These are phyloP conservation scores for Yamadazyma dendronema DNA, from an alignment of 1,139 yeast species.

Conservation along the genomic window DNA sequence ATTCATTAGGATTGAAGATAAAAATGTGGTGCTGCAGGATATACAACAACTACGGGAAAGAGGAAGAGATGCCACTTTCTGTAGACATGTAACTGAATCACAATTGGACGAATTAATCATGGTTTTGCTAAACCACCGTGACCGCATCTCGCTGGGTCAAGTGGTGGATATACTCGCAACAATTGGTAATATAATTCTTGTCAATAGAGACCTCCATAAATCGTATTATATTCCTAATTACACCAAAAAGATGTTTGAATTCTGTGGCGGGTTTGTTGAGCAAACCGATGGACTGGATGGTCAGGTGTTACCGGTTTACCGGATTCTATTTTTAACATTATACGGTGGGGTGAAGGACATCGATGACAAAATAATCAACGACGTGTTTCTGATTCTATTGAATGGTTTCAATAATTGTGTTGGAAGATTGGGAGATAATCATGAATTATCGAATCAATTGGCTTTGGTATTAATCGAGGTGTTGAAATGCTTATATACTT, in stretches of 20 bases:
- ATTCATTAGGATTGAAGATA: background rate
- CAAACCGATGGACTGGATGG: constrained; percentile 2
- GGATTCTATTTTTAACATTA: constrained; percentile 27
- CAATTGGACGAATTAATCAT: constrained; percentile 19
- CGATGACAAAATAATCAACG: constrained; percentile 10
- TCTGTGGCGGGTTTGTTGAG: constrained; percentile 15
- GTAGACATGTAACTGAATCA: constrained; percentile 16
- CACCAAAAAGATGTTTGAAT: constrained; percentile 17
- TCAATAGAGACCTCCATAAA: constrained; percentile 24
- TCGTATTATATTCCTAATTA: constrained; percentile 21
- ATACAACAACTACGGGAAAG: constrained; percentile 14
- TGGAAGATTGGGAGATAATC: constrained; percentile 5
- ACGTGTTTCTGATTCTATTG: constrained; percentile 16
- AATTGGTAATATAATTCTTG: constrained; percentile 23
- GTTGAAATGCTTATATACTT: constrained; percentile 27
- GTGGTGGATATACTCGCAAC: constrained; percentile 19
- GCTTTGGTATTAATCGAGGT: constrained; percentile 23
- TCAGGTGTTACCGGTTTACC: constrained; percentile 23
- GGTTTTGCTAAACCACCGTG: constrained; percentile 10
- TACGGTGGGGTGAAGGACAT: constrained; percentile 20
- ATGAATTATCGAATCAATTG: constrained; percentile 5
- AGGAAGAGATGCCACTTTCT: constrained; percentile 22
- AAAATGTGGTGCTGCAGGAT: constrained; percentile 1
- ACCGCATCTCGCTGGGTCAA: constrained; percentile 10
- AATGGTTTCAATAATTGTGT: constrained; percentile 17